Evolutionary conservation across 2,329 filamentous ascomycete genomes (phyloP), one percentile per base, ranked within the genome.

Genomic region (Aureobasidium sp.): DNA sequence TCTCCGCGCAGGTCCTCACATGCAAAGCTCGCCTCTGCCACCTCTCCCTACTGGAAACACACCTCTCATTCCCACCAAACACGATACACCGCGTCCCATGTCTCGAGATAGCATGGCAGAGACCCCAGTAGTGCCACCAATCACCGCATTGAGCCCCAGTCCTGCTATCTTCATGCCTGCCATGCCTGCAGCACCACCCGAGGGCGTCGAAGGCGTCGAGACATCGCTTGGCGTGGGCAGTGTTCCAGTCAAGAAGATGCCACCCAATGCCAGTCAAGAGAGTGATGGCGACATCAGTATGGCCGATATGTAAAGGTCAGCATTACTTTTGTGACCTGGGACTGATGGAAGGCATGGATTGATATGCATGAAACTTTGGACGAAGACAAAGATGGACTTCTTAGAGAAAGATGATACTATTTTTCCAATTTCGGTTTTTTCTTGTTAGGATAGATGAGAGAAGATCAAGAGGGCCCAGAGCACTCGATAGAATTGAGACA

Each of bases 181-280:
- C 7, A 15, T 47, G 24, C 31, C 39, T 12, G n/a, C 42, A 9
- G 17, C 19, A 15, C 50, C 40, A 7, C 58, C 47, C 15, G 62
- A 61, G 31, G 63, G 58, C 6, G 45, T 60, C 62, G 68, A 22
- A 63, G 66, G 39, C 64, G 70, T 61, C 52, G 69, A 63, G 50
- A 66, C 67, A 5, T 61, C 62, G 12, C 35, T 65, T 2, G 65
- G 64, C 7, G 63, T 66, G 12, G 68, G 67, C 17, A 70, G 62
- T 37, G 63, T 71, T 14, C 69, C 70, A 0, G 68, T 71, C 17
- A 71, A 71, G 65, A 71, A 70, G 61, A 60, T 69, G 44, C 63
- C 61, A 6, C 60, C 60, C 17, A 29, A 2, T 19, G 40, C 54
- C 9, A 48, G 22, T 11, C 49, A 61, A 33, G 45, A 60, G 31